Percentiles rank a stretch among this genome's conserved stretches.
Evolutionary conservation across 2,329 filamentous ascomycete species (phyloP).

Genomic region (Septoria petroselini): DNA sequence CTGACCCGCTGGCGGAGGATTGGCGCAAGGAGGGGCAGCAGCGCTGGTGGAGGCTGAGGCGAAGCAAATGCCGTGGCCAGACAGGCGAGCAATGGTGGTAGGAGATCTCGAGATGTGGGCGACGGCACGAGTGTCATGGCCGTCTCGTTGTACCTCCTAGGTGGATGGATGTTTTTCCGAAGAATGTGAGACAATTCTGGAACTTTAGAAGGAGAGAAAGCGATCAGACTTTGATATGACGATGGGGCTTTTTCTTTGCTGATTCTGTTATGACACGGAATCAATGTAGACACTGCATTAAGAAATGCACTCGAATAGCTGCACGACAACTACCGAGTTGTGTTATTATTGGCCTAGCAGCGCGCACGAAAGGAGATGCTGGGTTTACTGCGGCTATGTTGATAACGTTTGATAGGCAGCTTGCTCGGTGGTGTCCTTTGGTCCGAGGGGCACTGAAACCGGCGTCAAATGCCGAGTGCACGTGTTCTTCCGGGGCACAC

Average conservation of each 20-base stretch:
- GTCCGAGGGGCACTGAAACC: too few relatives aligned
- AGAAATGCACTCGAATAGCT: too few relatives aligned
- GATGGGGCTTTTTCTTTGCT: too few relatives aligned
- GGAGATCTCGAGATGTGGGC: slow-evolving; percentile 55
- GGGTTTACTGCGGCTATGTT: too few relatives aligned
- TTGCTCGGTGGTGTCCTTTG: too few relatives aligned
- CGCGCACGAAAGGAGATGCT: too few relatives aligned
- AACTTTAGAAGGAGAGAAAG: background rate
- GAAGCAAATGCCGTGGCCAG: slow-evolving; percentile 60
- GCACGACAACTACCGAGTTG: too few relatives aligned
- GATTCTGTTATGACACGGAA: too few relatives aligned
- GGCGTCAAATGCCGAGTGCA: background rate
- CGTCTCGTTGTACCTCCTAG: slow-evolving; percentile 17
- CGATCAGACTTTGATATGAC: too few relatives aligned
- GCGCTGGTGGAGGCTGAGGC: slow-evolving; percentile 57
- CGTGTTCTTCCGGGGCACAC: background rate
- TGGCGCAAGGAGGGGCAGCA: slow-evolving; percentile 60
- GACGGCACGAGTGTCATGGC: slow-evolving; percentile 54
- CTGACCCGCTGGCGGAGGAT: slow-evolving; percentile 62
- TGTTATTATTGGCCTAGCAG: too few relatives aligned
- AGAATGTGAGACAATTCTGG: background rate
- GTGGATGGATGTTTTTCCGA: background rate
- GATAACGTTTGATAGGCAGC: too few relatives aligned
- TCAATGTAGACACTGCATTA: too few relatives aligned
- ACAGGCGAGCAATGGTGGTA: slow-evolving; percentile 63